Conservation (phyloP, 768 basidiomycete genomes). For the Rhizopogon rudus region DNA sequence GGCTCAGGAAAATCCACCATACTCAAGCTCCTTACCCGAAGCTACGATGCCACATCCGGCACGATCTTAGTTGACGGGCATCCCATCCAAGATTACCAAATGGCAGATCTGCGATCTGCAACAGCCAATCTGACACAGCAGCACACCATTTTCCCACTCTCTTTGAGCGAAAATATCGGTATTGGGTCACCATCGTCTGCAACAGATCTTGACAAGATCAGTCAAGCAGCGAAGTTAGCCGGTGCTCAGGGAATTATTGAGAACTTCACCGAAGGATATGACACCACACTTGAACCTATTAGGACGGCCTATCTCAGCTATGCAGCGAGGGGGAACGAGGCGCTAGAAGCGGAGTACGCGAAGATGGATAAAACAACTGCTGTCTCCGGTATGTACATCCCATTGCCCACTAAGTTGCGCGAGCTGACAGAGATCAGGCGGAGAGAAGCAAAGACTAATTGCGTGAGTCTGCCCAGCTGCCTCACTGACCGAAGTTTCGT, state of each 20-base stretch:
- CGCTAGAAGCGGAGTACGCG: constrained; percentile 11
- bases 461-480: constrained; percentile 8
- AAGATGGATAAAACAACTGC: constrained; percentile 13
- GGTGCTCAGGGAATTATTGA: constrained; percentile 38
- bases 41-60: constrained; percentile 29
- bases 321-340: constrained; percentile 8
- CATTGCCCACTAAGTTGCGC: not conserved
- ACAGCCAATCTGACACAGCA: constrained; percentile 41
- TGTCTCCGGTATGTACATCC: constrained; percentile 18
- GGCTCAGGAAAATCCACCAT: constrained; percentile 32
- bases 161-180: constrained; percentile 36
- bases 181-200: constrained; percentile 23
- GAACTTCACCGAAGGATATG: constrained; percentile 30
- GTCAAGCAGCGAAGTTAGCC: constrained; percentile 25
- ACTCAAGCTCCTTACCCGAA: constrained; percentile 35
- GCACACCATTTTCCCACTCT: constrained; percentile 32
- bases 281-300: constrained; percentile 35
- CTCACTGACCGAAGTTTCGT: not conserved
- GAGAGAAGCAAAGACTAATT: constrained; percentile 28
- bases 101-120: constrained; percentile 28
- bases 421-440: constrained; percentile 11
- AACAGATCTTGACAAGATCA: constrained; percentile 10
- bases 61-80: constrained; percentile 34
- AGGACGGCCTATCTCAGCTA: constrained; percentile 24
- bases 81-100: constrained; percentile 27